Base-by-base conservation (phyloP, 495 filamentous ascomycete genomes). In the Hyaloscypha hepaticicola region DNA sequence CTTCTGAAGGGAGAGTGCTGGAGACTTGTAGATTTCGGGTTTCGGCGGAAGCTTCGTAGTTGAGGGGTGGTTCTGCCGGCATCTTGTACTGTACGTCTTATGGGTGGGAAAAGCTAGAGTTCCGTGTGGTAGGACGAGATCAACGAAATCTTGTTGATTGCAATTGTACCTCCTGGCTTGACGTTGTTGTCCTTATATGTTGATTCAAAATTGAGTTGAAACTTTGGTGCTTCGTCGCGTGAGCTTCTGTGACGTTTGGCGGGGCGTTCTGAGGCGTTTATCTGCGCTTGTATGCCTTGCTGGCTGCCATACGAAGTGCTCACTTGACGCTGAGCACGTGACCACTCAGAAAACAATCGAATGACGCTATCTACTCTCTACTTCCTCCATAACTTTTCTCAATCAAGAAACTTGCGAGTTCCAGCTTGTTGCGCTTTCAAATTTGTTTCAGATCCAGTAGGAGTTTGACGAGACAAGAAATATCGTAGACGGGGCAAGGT, bases 31-130 rank as follows among this genome's bases (percentile, higher is more conserved):
- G 88, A 74, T 91, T 83, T 22, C 85, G 90, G 27, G 87, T 82
- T 55, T 87, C 88, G 55, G 87, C 87, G 3, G 89, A 91, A 28
- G 88, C 83, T 76, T 91, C 88, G 76, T 90, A 87, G 55, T 86
- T 89, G 60, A 92, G 82, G n/a, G 88, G 86, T 5, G 64, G 14
- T 65, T 67, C 60, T 29, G 65, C 16, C 26, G 68, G 62, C 61
- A 61, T 61, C 11, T 45, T 45, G 5, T n/a, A 45, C 12, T 45
- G 38, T 45, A 12, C 19, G 14, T 16, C 16, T 11, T n/a, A n/a
- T n/a, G n/a, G n/a, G n/a, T n/a, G n/a, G n/a, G n/a, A n/a, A n/a
- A n/a, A n/a, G n/a, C 6, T 14, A 9, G 38, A 45, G 19, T 8
- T 4, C 16, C 38, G 11, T 45, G 4, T 45, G 38, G 16, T 45